A percentile compares a stretch with the other conserved stretches of the same genome.
Evolutionary conservation across 176 grass and related monocot genomes (phyloP).

Genomic region (Raddia guianensis): DNA sequence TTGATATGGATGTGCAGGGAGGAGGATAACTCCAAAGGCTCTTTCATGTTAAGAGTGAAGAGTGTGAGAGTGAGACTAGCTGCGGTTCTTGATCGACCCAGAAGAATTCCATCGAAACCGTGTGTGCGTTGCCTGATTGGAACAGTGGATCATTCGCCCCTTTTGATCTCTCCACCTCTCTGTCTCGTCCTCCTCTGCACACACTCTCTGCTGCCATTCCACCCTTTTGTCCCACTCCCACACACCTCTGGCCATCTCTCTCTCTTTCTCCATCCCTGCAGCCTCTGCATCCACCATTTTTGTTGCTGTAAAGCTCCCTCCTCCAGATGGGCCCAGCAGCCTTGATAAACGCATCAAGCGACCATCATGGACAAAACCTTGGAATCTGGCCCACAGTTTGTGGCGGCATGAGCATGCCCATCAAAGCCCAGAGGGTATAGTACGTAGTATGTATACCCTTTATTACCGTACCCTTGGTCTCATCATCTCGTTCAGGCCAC

Average conservation of each 20-base stretch:
- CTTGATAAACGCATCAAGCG: conserved; percentile 57
- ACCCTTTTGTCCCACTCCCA: conserved; percentile 51
- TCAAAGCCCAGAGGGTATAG: conserved; percentile 29
- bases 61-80: not conserved
- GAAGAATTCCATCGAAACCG: not conserved
- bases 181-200: conserved; percentile 16
- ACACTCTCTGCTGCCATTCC: conserved; percentile 29
- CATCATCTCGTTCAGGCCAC: not conserved
- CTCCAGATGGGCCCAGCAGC: conserved; percentile 22
- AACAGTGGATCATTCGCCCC: conserved; percentile 10
- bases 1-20: conserved; percentile 19
- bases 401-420: conserved; percentile 34
- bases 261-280: conserved; percentile 31
- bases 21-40: conserved; percentile 36
- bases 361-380: conserved; percentile 48
- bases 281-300: conserved; percentile 40
- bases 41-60: conserved; percentile 7
- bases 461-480: conserved; percentile 17
- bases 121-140: not conserved
- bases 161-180: not conserved
- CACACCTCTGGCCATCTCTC: not conserved
- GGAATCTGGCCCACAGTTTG: conserved; percentile 44
- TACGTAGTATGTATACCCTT: conserved; percentile 4
- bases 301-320: conserved; percentile 47
- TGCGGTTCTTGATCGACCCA: conserved; percentile 17